Base-by-base conservation (phyloP, 768 basidiomycete genomes). In the Strobilomyces confusus region DNA sequence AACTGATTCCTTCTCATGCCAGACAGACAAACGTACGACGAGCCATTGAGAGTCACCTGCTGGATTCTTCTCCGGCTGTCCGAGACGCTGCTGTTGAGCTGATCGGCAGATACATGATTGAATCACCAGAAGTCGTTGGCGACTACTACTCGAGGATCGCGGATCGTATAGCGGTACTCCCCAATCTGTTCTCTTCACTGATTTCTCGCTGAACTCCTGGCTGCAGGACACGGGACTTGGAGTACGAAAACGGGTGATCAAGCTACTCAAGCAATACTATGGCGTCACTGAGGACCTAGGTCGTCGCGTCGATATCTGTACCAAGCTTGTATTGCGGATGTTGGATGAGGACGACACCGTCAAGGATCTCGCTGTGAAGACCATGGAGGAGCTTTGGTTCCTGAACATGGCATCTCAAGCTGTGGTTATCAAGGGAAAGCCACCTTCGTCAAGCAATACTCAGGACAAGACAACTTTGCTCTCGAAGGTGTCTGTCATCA, bases 61-160 rank as follows among this genome's bases (percentile, higher is more conserved):
- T 89, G 2, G 97, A 99, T 61, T 87, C 80, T 58, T 98, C 97
- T 1, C 87, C 97, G 1, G 89, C 90, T 17, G 97, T 99, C 8
- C 89, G 97, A 12, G 97, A 99, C 66, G 93, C 94, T 5, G 94
- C 95, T 6, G 91, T 99, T 14, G 97, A 98, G 64, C 74, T 99
- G 52, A 91, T 98, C 52, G 97, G 97, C n/a, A 95, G 93, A 72
- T 95, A 98, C 63, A 86, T 98, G 76, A 82, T 94, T 33, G 87
- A 92, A 56, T 85, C 87, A 0, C 91, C 92, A 0, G 84, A 86
- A 51, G 84, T 98, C n/a, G 92, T 90, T 0, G 81, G 81, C 4
- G 84, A 94, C 61, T 98, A 98, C 72, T 95, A 95, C 63, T 77
- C 80, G 44, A 85, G 84, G 67, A 90, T 99, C 49, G 84, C 89